phyloP scores from a whole-genome alignment of 1,284 basidiomycete genomes.

The Meripilus lineatus region DNA sequence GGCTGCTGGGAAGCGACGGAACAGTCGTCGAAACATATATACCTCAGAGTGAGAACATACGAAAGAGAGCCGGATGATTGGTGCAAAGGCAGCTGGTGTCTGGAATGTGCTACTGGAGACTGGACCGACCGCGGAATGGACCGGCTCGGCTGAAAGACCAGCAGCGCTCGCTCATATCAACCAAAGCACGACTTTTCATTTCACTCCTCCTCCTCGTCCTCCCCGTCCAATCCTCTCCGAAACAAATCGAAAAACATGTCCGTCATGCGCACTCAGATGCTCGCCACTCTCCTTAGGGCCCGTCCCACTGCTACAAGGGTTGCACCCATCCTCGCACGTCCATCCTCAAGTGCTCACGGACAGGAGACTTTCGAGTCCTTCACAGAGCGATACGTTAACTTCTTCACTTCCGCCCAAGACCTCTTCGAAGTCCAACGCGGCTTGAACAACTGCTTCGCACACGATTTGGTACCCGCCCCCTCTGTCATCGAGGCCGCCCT shows the following conservation, averaged over 20 bases:
- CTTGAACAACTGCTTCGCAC: conserved; percentile 98
- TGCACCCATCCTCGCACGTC: conserved; percentile 41
- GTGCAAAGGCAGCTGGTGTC: too few species aligned
- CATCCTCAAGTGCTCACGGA: conserved; percentile 53
- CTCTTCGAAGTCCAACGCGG: conserved; percentile 97
- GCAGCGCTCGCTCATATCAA: conserved; percentile 18
- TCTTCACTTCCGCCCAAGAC: conserved; percentile 92
- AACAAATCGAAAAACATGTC: conserved; percentile 11
- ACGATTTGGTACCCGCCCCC: conserved; percentile 93
- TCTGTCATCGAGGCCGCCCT: conserved; percentile 89
- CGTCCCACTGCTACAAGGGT: conserved; percentile 35
- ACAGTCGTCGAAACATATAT: too few species aligned
- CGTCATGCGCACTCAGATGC: conserved; percentile 39
- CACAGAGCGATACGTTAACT: conserved; percentile 89
- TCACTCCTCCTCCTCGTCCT: conserved; percentile 11
- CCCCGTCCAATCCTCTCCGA: too few species aligned
- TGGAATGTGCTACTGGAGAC: too few species aligned
- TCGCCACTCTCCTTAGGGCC: conserved; percentile 56
- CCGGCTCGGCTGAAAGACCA: conserved; percentile 24
- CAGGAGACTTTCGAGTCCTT: conserved; percentile 92
- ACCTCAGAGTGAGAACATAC: too few species aligned
- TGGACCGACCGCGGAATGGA: conserved; percentile 20
- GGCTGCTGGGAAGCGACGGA: too few species aligned
- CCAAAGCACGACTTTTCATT: conserved; percentile 10
- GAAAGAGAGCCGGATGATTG: too few species aligned